phyloP scores from a whole-genome alignment of 2,329 filamentous ascomycete species.

The Fusarium sp. region DNA sequence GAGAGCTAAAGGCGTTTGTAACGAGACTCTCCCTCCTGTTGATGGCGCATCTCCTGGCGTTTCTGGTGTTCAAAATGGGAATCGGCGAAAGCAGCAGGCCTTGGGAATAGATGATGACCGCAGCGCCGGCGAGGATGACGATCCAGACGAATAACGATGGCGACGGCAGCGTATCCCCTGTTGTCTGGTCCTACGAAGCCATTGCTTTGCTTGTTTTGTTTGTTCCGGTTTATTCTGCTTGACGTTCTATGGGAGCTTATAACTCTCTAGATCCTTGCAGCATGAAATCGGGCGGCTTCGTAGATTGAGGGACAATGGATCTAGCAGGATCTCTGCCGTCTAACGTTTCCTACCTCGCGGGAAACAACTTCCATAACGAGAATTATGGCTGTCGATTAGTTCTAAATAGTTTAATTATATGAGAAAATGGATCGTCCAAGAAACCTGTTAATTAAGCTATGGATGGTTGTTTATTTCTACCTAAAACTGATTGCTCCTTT shows the following conservation, averaged over 20 bases:
- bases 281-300: conserved; percentile 44
- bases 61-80: conserved; percentile 64
- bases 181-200: conserved; percentile 69
- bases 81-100: conserved; percentile 49
- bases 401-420: conserved; percentile 37
- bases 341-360: conserved; percentile 55
- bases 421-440: conserved; percentile 24
- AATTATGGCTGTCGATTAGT: conserved; percentile 41
- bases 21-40: conserved; percentile 50
- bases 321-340: conserved; percentile 73
- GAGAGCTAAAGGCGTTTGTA: conserved; percentile 63
- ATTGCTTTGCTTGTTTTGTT: conserved; percentile 14
- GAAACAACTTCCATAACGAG: conserved; percentile 46
- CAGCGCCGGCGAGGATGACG: conserved; percentile 72
- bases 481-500: not conserved
- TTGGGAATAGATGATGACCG: conserved; percentile 58
- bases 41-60: conserved; percentile 58
- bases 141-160: conserved; percentile 72
- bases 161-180: conserved; percentile 74
- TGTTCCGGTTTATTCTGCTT: conserved; percentile 17
- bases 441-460: conserved; percentile 7
- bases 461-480: not conserved
- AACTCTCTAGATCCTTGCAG: conserved; percentile 1
- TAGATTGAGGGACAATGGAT: conserved; percentile 70
- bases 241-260: not conserved